phyloP scores from a whole-genome alignment of 1,284 basidiomycete genomes.

The Ceratobasidium papillatum region DNA sequence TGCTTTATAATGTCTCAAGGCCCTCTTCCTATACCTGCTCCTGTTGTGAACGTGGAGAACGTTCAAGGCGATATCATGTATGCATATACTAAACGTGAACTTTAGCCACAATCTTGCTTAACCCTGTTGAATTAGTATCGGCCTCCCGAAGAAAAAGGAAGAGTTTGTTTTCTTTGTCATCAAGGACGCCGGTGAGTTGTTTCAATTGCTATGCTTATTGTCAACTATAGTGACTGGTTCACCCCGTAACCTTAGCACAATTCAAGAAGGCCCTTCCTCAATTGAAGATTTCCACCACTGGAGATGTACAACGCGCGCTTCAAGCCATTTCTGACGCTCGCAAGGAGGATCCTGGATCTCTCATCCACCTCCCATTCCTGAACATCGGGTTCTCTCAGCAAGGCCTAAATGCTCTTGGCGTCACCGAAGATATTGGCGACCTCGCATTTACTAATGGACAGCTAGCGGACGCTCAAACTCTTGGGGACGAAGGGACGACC shows the following conservation, averaged over 20 bases:
- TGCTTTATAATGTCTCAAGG: constrained; percentile 32
- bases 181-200: not conserved
- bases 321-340: not conserved
- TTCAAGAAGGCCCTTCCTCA: constrained; percentile 17
- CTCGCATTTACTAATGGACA: constrained; percentile 51
- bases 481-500: constrained; percentile 49
- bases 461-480: constrained; percentile 48
- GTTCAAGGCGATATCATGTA: constrained; percentile 46
- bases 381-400: constrained; percentile 45
- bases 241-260: not conserved
- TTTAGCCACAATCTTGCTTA: not conserved
- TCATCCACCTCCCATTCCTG: constrained; percentile 41
- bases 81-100: not conserved
- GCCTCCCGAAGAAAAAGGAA: constrained; percentile 30
- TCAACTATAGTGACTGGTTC: not conserved
- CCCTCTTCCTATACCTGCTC: constrained; percentile 42
- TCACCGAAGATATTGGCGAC: constrained; percentile 53
- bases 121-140: not conserved
- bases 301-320: not conserved
- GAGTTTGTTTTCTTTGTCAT: constrained; percentile 31
- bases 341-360: not conserved
- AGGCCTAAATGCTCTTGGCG: constrained; percentile 49
- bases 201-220: not conserved
- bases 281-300: not conserved
- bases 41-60: constrained; percentile 47